A percentile compares a stretch with the other conserved stretches of the same genome.
These are phyloP conservation scores for Vachellia pachyceras DNA, from an alignment of 306 rosid genomes.

Conservation along the genomic window DNA sequence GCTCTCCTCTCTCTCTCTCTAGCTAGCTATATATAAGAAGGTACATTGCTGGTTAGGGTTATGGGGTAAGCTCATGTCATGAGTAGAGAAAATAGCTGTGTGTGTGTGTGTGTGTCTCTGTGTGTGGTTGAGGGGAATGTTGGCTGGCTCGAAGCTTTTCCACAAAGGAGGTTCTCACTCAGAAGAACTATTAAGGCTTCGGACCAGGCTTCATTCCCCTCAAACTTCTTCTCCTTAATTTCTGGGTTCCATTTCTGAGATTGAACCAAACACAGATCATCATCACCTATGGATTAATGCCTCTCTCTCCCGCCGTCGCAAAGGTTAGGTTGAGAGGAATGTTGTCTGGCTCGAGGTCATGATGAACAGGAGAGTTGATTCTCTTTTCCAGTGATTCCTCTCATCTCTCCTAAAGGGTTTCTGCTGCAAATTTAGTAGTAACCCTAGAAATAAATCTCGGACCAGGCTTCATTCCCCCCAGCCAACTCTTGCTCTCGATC, in stretches of 20 bases:
- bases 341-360: constrained; percentile 88
- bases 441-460: constrained; percentile 60
- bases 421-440: background rate
- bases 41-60: constrained; percentile 56
- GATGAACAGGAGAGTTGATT: background rate
- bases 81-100: background rate
- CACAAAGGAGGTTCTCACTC: constrained; percentile 30
- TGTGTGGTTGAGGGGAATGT: constrained; percentile 74
- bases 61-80: constrained; percentile 20
- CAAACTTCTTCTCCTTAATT: constrained; percentile 31
- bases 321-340: constrained; percentile 81
- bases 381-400: background rate
- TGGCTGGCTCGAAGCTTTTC: constrained; percentile 91
- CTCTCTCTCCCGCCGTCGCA: constrained; percentile 19
- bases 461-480: constrained; percentile 98
- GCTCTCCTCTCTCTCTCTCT: constrained; percentile 10
- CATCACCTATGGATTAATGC: background rate
- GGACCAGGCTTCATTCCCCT: constrained; percentile 97
- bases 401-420: background rate
- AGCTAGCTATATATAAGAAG: constrained; percentile 44
- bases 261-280: background rate
- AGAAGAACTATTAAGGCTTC: constrained; percentile 57
- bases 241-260: background rate
- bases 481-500: constrained; percentile 56
- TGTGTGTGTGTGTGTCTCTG: too few relatives aligned